These are phyloP conservation scores for Cucurbita argyrosperma DNA, from an alignment of 306 rosid genomes.

Conservation along the genomic window DNA sequence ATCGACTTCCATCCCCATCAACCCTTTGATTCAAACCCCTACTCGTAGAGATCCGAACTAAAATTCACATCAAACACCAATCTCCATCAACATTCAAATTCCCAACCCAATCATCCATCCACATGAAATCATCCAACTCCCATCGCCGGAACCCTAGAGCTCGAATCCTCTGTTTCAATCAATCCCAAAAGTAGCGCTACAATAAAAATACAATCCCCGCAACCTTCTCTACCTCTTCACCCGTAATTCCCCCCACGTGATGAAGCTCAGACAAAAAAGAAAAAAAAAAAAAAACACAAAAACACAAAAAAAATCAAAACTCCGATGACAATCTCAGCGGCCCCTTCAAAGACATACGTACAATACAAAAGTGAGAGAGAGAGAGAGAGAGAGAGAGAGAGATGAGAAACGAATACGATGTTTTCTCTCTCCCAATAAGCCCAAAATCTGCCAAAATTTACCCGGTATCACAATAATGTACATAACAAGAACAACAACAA, in stretches of 20 bases:
- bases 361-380: not conserved
- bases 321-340: not conserved
- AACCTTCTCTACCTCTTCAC: not conserved
- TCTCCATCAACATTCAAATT: slow-evolving; percentile 35
- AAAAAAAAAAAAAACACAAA: not conserved
- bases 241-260: not conserved
- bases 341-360: not conserved
- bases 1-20: slow-evolving; percentile 71
- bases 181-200: not conserved
- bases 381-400: not conserved
- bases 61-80: slow-evolving; percentile 32
- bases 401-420: not conserved
- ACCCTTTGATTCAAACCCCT: slow-evolving; percentile 39
- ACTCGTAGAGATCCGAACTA: slow-evolving; percentile 52
- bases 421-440: slow-evolving; percentile 5
- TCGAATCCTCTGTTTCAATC: not conserved
- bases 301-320: not conserved
- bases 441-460: not conserved
- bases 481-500: not conserved
- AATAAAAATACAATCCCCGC: not conserved
- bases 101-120: not conserved
- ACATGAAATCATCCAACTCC: not conserved
- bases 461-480: not conserved
- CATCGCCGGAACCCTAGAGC: slow-evolving; percentile 6
- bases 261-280: not conserved